Percentiles rank a stretch among this genome's conserved stretches.
Conservation (phyloP, 1,284 basidiomycete species). For the Vanrija sp. region DNA sequence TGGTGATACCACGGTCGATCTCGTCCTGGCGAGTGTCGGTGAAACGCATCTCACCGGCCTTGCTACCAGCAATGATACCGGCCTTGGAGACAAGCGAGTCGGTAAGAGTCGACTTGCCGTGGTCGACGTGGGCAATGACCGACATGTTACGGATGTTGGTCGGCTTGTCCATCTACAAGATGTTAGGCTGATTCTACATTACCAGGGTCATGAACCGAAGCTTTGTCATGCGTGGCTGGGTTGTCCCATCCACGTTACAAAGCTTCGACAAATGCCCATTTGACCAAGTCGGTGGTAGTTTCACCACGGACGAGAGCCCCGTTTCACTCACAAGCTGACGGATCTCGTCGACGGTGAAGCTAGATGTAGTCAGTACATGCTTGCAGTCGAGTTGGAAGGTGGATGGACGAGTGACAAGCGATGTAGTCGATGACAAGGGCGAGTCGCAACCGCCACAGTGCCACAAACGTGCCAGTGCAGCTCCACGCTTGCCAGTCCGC, state of each 20-base stretch:
- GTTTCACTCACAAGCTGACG: slow-evolving; percentile 66
- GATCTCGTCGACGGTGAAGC: slow-evolving; percentile 64
- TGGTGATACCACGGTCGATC: slow-evolving; percentile 99
- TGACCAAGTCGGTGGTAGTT: not conserved
- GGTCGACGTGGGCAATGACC: slow-evolving; percentile 98
- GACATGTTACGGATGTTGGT: slow-evolving; percentile 79
- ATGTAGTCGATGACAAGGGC: not conserved
- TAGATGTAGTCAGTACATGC: slow-evolving; percentile 17
- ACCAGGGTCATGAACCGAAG: too few relatives aligned
- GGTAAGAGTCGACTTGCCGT: slow-evolving; percentile 99
- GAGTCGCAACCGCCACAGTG: not conserved
- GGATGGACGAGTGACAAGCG: not conserved
- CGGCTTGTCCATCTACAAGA: slow-evolving; percentile 28
- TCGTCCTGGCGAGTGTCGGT: slow-evolving; percentile 96
- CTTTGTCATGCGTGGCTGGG: slow-evolving; percentile 54
- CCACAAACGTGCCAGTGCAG: not conserved
- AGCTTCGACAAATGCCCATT: not conserved
- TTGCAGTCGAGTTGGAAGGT: not conserved
- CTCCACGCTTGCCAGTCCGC: not conserved
- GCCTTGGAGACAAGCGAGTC: slow-evolving; percentile 99
- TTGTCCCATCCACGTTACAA: slow-evolving; percentile 21
- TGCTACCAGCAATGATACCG: slow-evolving; percentile 94
- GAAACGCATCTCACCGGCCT: slow-evolving; percentile 96
- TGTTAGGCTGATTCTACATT: slow-evolving; percentile 49
- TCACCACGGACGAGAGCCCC: not conserved